Base-by-base conservation (phyloP, 106 monocot species). In the Dioscorea alata region DNA sequence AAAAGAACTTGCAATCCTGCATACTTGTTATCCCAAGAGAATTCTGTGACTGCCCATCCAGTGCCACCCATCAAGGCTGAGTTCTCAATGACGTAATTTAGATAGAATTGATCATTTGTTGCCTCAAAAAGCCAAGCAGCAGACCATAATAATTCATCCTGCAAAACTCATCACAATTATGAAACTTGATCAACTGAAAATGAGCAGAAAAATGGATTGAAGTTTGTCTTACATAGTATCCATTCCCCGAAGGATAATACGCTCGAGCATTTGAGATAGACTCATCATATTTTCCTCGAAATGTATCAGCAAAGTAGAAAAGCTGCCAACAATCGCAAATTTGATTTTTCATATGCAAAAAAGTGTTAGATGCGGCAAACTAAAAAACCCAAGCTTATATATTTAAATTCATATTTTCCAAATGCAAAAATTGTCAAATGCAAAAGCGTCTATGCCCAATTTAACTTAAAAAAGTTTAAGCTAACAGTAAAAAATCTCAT, bases 11-110 rank as follows among this genome's bases (percentile, higher is more conserved):
- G 96, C 5, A 92, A 8, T 20, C 96, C 96, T 13, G 96, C 96
- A 73, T 89, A 97, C 60, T 97, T 97, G 89, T 87, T 97, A 64
- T 92, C 96, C 96, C 96, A 97, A 2, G 79, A 87, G 84, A 97
- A 97, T 23, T 97, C 96, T 16, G 64, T 85, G 2, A 87, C 82
- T 16, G 84, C 82, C 80, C 84, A 89, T 48, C 88, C 86, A 34
- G 84, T 92, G 32, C 92, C 96, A 42, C 92, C 86, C 0, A 88
- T 59, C 0, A 65, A 42, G 13, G 15, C 85, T 17, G 85, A 75
- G 57, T 97, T 97, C n/a, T 89, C 77, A 5, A 82, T 68, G 0
- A 79, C 75, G 59, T 89, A 97, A 14, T 82, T 80, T 31, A 97
- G 73, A 79, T 89, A 97, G 61, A 33, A 49, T 52, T 82, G 21